Evolutionary conservation across 2,329 filamentous ascomycete genomes (phyloP), one percentile per base, ranked within the genome.

Genomic region (Mycosphaerella sp.): DNA sequence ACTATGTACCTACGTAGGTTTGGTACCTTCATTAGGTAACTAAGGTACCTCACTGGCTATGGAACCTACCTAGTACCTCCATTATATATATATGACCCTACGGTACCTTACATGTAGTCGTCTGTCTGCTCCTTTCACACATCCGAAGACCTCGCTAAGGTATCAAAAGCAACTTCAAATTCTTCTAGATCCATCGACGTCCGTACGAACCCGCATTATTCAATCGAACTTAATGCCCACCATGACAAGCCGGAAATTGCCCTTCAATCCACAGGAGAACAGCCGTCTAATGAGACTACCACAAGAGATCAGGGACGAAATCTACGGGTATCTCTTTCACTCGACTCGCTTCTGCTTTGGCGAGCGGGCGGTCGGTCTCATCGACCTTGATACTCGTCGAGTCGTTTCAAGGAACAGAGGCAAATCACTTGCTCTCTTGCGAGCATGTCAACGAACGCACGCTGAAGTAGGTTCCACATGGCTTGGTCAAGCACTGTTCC

Each of bases 261-360:
- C 34, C 34, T 8, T 38, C 34, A 38, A 38, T n/a, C 34, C 34
- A 38, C 48, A 51, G 14, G 21, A 32, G 10, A 26, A 32, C n/a
- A 44, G 39, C 32, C 31, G 26, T 38, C 45, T 58, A 11, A 53
- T 56, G 49, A 50, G 51, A 49, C 48, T 60, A 38, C 53, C 58
- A 6, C 58, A 57, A 48, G 58, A 60, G 41, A 21, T 60, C 9
- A 53, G 49, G 26, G 56, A 60, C 43, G 14, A 39, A n/a, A 56
- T 60, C 38, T 59, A 60, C 23, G 53, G 34, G 3, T 21, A 47
- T 26, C 10, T 58, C 36, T 60, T 58, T 42, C 39, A 31, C 32
- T 53, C 49, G 17, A 59, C 50, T 10, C 42, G 50, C 11, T 46
- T 54, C 40, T 29, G 43, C 46, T 56, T 54, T 32, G 56, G 56